phyloP scores from a whole-genome alignment of 1,284 basidiomycete species.

The Cystobasidiaceae sp. region DNA sequence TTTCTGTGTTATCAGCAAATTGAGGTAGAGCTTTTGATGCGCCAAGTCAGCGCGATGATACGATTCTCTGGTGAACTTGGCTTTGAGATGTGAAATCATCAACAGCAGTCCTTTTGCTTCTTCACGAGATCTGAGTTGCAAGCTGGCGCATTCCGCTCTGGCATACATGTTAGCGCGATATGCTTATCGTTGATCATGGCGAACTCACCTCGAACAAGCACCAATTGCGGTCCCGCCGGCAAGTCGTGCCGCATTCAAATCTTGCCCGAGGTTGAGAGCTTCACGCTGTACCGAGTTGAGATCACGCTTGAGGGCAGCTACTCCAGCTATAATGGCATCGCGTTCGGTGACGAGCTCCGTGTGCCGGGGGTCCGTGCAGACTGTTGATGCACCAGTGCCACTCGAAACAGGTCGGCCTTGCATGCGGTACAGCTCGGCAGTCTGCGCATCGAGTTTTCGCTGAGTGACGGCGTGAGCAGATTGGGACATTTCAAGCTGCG shows the following conservation, averaged over 20 bases:
- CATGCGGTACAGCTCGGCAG: slow-evolving; percentile 7
- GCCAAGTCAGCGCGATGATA: slow-evolving; percentile 70
- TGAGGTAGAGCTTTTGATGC: slow-evolving; percentile 76
- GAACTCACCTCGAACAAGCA: too few relatives aligned
- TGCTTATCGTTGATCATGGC: too few relatives aligned
- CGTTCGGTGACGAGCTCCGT: slow-evolving; percentile 56
- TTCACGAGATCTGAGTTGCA: slow-evolving; percentile 49
- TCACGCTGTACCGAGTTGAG: slow-evolving; percentile 43
- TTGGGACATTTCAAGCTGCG: slow-evolving; percentile 25
- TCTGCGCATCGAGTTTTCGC: slow-evolving; percentile 26
- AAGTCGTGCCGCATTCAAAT: slow-evolving; percentile 13
- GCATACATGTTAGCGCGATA: too few relatives aligned
- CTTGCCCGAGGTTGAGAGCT: slow-evolving; percentile 33
- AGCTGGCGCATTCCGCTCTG: too few relatives aligned
- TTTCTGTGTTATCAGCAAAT: slow-evolving; percentile 32
- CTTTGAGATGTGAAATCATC: slow-evolving; percentile 86
- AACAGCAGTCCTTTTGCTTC: slow-evolving; percentile 83
- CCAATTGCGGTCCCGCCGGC: too few relatives aligned
- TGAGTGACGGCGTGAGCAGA: slow-evolving; percentile 20
- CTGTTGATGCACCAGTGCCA: not conserved
- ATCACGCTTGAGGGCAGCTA: slow-evolving; percentile 62
- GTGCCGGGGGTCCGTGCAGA: slow-evolving; percentile 28
- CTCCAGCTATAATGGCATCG: slow-evolving; percentile 58
- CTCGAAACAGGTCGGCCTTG: slow-evolving; percentile 8
- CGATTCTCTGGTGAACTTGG: slow-evolving; percentile 80